Base-by-base conservation (phyloP, 2,329 filamentous ascomycete genomes). In the Aspergillus phoenicis region DNA sequence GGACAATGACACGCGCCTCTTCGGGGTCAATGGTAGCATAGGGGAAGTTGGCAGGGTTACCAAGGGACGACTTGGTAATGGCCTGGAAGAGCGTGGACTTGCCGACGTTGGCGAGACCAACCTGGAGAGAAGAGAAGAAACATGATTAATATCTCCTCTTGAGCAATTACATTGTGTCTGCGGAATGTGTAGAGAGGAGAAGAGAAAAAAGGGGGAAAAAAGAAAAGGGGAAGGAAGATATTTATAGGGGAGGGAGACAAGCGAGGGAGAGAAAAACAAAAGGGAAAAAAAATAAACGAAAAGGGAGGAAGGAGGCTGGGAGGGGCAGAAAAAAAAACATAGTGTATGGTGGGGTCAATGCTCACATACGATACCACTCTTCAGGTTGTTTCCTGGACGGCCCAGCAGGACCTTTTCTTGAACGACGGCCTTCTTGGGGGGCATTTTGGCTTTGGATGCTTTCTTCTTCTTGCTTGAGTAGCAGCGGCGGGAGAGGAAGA, bases 51-150 rank as follows among this genome's bases (percentile, higher is more conserved):
- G 95, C 95, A 73, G 96, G 96, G 84, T 98, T 99, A 82, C 96
- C 95, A 74, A 99, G 89, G 68, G 88, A 88, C 81, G 90, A 97
- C 85, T 97, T 98, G 77, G 95, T 99, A 81, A 99, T 97, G 77
- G 95, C 93, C 85, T 99, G 96, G 87, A 99, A 99, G 73, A 99
- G 88, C 36, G 96, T 99, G 69, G 95, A 99, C 84, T 99, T 99
- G 80, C 95, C 95, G 72, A 99, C 96, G 81, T 99, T 99, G 80
- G 95, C 95, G 74, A 99, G 89, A 82, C 95, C 95, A 80, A 99
- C 93, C 93, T 97, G 78, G 58, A 26, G 36, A 26, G 28, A 36
- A 51, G 54, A 59, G 53, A 52, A 66, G 68, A 64, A 59, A 59
- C 41, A 24, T 24, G 43, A 53, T 30, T 51, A 36, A 13, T 1